Conservation (phyloP, 2,329 filamentous ascomycete genomes). For the Fusarium coffeatum region DNA sequence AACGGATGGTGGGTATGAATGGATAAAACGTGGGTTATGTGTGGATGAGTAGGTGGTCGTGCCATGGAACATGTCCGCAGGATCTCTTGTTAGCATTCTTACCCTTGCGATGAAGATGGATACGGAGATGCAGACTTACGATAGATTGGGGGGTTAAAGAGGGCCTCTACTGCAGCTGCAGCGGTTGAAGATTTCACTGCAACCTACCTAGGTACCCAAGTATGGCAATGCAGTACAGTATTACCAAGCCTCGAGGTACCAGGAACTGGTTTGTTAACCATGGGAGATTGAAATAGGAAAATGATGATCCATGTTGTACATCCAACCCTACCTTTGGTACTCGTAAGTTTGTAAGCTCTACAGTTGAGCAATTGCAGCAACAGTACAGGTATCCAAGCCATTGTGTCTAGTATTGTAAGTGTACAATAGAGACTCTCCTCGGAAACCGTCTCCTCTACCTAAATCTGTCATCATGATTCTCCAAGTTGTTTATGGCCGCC, state of each 20-base stretch:
- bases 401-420: neutral
- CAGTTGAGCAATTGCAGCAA: neutral
- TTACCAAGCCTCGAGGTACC: conserved; percentile 16
- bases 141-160: conserved; percentile 21
- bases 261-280: conserved; percentile 18
- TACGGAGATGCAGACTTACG: conserved; percentile 1
- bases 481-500: conserved; percentile 24
- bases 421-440: neutral
- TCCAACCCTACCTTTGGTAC: neutral
- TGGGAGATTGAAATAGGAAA: conserved; percentile 18
- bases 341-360: neutral
- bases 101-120: conserved; percentile 19
- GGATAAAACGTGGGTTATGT: conserved; percentile 12
- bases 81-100: conserved; percentile 28
- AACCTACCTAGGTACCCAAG: neutral
- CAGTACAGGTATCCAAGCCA: neutral
- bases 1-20: conserved; percentile 18
- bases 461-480: conserved; percentile 28
- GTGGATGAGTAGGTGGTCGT: conserved; percentile 27
- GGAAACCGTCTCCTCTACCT: conserved; percentile 9
- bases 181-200: conserved; percentile 13
- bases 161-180: conserved; percentile 18
- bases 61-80: conserved; percentile 33
- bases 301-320: conserved; percentile 11
- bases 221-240: neutral